Conservation (phyloP, 176 grass and related monocot species). For the Aegilops umbellulata region DNA sequence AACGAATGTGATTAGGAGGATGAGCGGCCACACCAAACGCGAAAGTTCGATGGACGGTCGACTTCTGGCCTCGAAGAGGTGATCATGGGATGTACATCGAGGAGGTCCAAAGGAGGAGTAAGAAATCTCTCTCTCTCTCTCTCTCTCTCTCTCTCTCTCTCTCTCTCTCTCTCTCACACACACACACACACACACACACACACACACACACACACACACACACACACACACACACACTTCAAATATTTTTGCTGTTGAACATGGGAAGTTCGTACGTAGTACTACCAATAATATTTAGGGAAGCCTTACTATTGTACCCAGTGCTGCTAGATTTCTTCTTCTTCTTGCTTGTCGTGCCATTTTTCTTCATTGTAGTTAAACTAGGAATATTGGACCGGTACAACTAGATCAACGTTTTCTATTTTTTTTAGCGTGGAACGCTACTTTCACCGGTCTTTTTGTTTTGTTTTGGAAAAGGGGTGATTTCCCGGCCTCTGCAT, state of each 20-base stretch:
- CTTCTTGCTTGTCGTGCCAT: background rate
- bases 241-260: background rate
- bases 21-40: slow-evolving; percentile 29
- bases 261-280: background rate
- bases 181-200: too few species aligned
- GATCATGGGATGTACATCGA: slow-evolving; percentile 69
- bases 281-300: background rate
- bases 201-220: too few species aligned
- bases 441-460: too few species aligned
- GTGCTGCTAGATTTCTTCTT: background rate
- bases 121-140: background rate
- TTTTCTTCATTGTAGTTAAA: background rate
- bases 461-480: too few species aligned
- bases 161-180: background rate
- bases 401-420: too few species aligned
- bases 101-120: slow-evolving; percentile 59
- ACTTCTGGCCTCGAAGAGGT: slow-evolving; percentile 73
- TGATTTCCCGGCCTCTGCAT: too few species aligned
- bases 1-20: slow-evolving; percentile 28
- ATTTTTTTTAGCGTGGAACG: too few species aligned
- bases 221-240: too few species aligned
- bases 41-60: slow-evolving; percentile 49
- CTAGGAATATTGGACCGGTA: background rate
- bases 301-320: background rate
- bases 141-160: background rate